Evolutionary conservation across 2,329 filamentous ascomycete genomes (phyloP).

Genomic region (Pezicula radicicola): DNA sequence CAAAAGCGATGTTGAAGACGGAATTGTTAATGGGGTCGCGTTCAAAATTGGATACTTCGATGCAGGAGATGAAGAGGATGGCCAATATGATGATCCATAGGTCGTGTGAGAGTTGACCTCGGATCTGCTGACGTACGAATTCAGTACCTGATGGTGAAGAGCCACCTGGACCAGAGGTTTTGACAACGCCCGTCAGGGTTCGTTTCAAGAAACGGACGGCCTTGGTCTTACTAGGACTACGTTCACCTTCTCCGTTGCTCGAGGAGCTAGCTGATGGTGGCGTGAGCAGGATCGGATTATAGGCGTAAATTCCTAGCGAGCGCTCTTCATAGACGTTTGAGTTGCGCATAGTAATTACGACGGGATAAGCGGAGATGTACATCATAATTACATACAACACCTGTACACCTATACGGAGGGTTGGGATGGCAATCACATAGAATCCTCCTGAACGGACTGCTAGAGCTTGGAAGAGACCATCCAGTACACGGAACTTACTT

Average conservation of each 20-base stretch:
- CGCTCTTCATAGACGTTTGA: conserved; percentile 72
- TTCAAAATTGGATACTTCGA: conserved; percentile 54
- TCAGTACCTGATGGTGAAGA: conserved; percentile 4
- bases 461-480: conserved; percentile 63
- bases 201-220: conserved; percentile 6
- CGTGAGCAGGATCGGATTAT: conserved; percentile 4
- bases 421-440: conserved; percentile 59
- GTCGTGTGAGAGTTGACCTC: conserved; percentile 64
- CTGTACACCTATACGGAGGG: conserved; percentile 53
- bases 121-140: conserved; percentile 43
- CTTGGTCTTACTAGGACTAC: not conserved
- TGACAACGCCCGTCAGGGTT: conserved; percentile 1
- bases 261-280: not conserved
- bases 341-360: conserved; percentile 62
- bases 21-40: conserved; percentile 48
- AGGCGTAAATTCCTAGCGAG: conserved; percentile 56
- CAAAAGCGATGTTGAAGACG: conserved; percentile 59
- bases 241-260: not conserved
- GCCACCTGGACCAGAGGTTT: not conserved
- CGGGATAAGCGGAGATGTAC: conserved; percentile 63
- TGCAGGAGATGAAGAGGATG: conserved; percentile 55
- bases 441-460: conserved; percentile 65
- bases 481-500: conserved; percentile 51
- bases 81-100: conserved; percentile 64
- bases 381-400: conserved; percentile 63